A percentile compares a stretch with the other conserved stretches of the same genome.
These are phyloP conservation scores for Camellia oleifera DNA, from an alignment of 179 eudicot genomes.

Conservation along the genomic window DNA sequence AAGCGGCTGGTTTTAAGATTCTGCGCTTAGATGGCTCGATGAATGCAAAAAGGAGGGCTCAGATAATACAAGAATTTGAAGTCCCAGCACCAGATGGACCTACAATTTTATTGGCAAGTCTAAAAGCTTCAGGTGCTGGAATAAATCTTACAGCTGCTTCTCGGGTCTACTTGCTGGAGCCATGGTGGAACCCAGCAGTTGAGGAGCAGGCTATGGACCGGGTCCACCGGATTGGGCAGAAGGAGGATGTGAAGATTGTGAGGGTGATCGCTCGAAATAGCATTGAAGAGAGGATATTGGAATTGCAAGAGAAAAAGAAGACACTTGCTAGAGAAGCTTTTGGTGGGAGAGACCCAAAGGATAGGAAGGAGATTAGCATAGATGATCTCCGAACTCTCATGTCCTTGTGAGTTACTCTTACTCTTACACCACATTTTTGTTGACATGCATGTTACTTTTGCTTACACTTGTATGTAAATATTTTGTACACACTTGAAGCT, in stretches of 20 bases:
- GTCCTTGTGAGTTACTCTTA: slow-evolving; percentile 37
- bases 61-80: slow-evolving; percentile 58
- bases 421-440: neutral
- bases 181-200: slow-evolving; percentile 92
- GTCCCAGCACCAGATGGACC: slow-evolving; percentile 48
- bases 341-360: slow-evolving; percentile 48
- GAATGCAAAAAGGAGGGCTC: slow-evolving; percentile 67
- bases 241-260: slow-evolving; percentile 61
- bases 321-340: slow-evolving; percentile 62
- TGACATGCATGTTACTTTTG: neutral
- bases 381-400: slow-evolving; percentile 70
- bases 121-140: slow-evolving; percentile 72
- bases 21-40: slow-evolving; percentile 81
- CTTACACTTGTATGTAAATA: neutral
- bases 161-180: slow-evolving; percentile 69
- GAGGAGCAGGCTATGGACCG: slow-evolving; percentile 95
- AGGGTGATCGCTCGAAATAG: slow-evolving; percentile 68
- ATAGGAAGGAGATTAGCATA: slow-evolving; percentile 49
- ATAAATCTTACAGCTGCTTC: slow-evolving; percentile 78
- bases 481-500: neutral
- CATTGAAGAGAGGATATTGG: slow-evolving; percentile 71
- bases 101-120: slow-evolving; percentile 68
- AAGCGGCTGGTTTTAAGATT: slow-evolving; percentile 65
- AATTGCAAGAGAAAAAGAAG: slow-evolving; percentile 69
- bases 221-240: slow-evolving; percentile 84